phyloP scores from a whole-genome alignment of 768 basidiomycete genomes.

The Gloeostereum incarnatum region DNA sequence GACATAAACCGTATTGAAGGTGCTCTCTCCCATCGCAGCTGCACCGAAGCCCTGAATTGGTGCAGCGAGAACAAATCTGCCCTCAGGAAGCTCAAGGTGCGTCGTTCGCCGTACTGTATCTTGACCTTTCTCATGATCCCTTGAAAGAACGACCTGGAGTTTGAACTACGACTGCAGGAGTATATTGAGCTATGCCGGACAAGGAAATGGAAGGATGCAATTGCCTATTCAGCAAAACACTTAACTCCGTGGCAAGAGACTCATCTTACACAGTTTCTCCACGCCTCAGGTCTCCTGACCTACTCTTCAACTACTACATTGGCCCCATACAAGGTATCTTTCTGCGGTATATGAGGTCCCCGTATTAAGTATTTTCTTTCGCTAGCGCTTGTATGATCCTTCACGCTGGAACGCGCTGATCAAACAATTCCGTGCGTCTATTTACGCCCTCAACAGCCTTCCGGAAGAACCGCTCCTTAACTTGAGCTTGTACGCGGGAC shows the following conservation, averaged over 20 bases:
- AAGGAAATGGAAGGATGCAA: slow-evolving; percentile 62
- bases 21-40: slow-evolving; percentile 66
- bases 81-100: slow-evolving; percentile 83
- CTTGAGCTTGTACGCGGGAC: slow-evolving; percentile 84
- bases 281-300: slow-evolving; percentile 70
- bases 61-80: slow-evolving; percentile 94
- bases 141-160: slow-evolving; percentile 85
- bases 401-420: slow-evolving; percentile 71
- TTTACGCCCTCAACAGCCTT: slow-evolving; percentile 81
- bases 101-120: slow-evolving; percentile 6
- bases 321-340: slow-evolving; percentile 67
- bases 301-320: slow-evolving; percentile 64
- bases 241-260: slow-evolving; percentile 77
- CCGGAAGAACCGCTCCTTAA: slow-evolving; percentile 83
- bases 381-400: slow-evolving; percentile 74
- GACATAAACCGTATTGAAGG: slow-evolving; percentile 84
- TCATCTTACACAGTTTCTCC: slow-evolving; percentile 68
- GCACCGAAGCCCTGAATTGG: slow-evolving; percentile 88
- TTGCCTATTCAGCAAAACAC: slow-evolving; percentile 76
- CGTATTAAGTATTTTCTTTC: slow-evolving; percentile 5
- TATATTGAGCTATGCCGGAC: slow-evolving; percentile 85
- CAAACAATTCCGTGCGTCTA: slow-evolving; percentile 74
- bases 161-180: slow-evolving; percentile 91
- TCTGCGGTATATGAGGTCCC: slow-evolving; percentile 1
- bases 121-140: background rate